Evolutionary conservation across 768 basidiomycete genomes (phyloP), one percentile per base, ranked within the genome.

Genomic region (Phylloporus arenicola): DNA sequence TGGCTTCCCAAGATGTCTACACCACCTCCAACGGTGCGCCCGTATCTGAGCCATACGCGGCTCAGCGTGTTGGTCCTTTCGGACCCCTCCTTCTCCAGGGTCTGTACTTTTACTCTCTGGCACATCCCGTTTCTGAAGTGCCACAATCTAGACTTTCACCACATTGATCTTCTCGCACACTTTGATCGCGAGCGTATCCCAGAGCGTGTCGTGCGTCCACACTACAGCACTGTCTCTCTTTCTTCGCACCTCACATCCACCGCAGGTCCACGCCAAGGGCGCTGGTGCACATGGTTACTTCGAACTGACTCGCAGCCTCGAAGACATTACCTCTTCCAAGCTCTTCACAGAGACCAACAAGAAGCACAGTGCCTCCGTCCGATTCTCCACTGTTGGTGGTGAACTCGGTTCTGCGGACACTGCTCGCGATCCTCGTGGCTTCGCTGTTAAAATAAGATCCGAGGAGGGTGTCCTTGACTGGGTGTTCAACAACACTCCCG

Each of bases 121-220:
- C 19, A 33, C 39, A 17, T 20, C 14, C 52, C 19, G 49, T 47
- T 29, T 45, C 52, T 68, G 37, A n/a, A 64, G 56, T 50, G 42
- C 38, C 48, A 17, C 25, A 33, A 25, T 12, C 48, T 52, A 88
- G 89, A 92, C 67, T 92, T 91, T 74, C 85, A 90, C 69, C 83
- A 88, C 70, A 85, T 94, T 63, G 91, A 92, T 71, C 75, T 87
- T 43, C 82, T 98, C 54, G 84, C 90, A 14, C 93, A 95, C 74
- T 93, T 94, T 61, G 89, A 91, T 68, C 84, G 90, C 52, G 93
- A 96, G 70, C 87, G 95, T 66, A 95, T 98, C 62, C 95, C 94
- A 14, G 92, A 95, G 77, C 90, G 92, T 69, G 86, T 90, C 57
- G 92, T 85, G 68, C 57, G 81, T 75, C 37, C 13, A 6, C 29